Conservation (phyloP, 1,284 basidiomycete genomes). For the Violaceomyces palustris region DNA sequence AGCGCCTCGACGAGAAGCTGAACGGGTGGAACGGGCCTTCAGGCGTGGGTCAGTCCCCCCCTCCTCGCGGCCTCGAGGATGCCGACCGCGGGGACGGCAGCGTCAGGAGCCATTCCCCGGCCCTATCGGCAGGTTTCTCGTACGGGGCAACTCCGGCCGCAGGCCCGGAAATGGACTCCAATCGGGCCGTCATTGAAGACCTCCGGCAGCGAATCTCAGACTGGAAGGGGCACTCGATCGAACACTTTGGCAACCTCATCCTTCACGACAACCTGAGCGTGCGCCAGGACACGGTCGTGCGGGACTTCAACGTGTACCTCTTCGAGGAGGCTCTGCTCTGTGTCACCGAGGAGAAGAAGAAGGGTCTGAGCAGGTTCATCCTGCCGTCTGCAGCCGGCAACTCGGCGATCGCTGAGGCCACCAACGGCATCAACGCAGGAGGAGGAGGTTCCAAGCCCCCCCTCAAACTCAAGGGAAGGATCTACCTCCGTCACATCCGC, state of each 20-base stretch:
- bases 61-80: too few relatives aligned
- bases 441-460: conserved; percentile 67
- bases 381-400: conserved; percentile 55
- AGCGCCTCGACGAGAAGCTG: conserved; percentile 37
- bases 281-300: conserved; percentile 74
- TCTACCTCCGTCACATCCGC: conserved; percentile 87
- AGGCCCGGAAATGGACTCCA: conserved; percentile 54
- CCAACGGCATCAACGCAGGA: not conserved
- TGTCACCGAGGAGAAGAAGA: conserved; percentile 87
- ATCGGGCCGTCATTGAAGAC: conserved; percentile 76
- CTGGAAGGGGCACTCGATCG: conserved; percentile 86
- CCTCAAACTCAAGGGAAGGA: conserved; percentile 84
- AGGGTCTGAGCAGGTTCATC: conserved; percentile 64
- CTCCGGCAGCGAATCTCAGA: conserved; percentile 80
- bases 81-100: not conserved
- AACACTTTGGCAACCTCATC: conserved; percentile 72
- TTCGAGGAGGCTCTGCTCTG: conserved; percentile 96
- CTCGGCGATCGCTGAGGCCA: conserved; percentile 1
- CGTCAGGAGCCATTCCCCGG: conserved; percentile 8
- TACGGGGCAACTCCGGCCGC: conserved; percentile 35
- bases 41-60: not conserved
- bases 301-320: conserved; percentile 89
- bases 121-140: conserved; percentile 24
- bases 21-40: conserved; percentile 8
- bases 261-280: conserved; percentile 88